Evolutionary conservation across 2,329 filamentous ascomycete genomes (phyloP), one percentile per base, ranked within the genome.

Genomic region (Cryoendolithus antarcticus): DNA sequence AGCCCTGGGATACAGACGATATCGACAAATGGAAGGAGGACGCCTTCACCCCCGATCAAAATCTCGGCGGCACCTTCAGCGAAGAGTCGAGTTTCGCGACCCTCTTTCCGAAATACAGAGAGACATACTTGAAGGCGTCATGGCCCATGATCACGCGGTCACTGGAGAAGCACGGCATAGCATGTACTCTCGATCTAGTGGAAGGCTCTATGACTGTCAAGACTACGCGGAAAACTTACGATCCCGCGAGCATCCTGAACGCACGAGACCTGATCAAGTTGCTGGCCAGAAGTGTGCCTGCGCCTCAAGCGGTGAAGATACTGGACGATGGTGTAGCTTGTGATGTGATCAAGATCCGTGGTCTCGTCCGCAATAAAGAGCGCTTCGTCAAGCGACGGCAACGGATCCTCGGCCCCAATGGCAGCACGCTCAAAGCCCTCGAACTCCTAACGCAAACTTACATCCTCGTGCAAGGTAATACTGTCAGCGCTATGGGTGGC

Each of bases 21-120:
- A 85, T 96, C 48, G 89, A 96, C 66, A 93, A 95, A 62, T 96
- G 86, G 86, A 89, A 86, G 70, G 78, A 80, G 30, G 86, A 94
- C 30, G 65, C 77, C 21, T 96, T 96, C 65, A 89, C 77, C 32
- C 75, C 84, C 35, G 77, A 83, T 49, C 82, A 96, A 65, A 96
- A 96, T 63, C 64, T 67, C 27, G 85, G 75, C 40, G 91, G 91
- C 48, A 81, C 82, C 12, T 93, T 98, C 59, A 74, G 80, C 38
- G 89, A 98, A 62, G 91, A 96, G 66, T 94, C 86, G 1, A 86
- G 83, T 4, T 98, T 98, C 69, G 66, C 67, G 44, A 72, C 69
- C 9, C 64, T 96, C 5, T 96, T 96, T 58, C 91, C 91, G 47
- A 94, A 94, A 64, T 98, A 98, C 63, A 81, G 91, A 55, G 91